phyloP scores from a whole-genome alignment of 2,329 filamentous ascomycete genomes.

The Verticillium tricorpus region DNA sequence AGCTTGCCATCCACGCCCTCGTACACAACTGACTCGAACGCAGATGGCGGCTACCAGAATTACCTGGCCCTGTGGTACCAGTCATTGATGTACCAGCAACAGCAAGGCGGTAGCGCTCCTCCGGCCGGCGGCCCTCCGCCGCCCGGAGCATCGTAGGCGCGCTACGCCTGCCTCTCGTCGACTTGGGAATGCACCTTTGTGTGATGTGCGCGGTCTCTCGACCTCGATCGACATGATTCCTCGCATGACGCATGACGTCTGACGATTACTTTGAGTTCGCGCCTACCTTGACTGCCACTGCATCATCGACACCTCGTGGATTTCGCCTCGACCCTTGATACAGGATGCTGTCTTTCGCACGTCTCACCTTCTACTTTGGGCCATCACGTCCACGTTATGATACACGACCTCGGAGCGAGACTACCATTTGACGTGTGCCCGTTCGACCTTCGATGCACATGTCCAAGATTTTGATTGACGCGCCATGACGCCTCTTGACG shows the following conservation, averaged over 20 bases:
- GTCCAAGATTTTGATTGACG: not conserved
- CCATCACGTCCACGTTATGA: not conserved
- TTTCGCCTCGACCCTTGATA: not conserved
- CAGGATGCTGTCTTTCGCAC: not conserved
- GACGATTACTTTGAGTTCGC: not conserved
- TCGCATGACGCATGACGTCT: conserved; percentile 6
- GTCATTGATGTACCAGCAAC: conserved; percentile 45
- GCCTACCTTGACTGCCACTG: not conserved
- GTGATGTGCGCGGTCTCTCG: conserved; percentile 16
- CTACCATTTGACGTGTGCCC: not conserved
- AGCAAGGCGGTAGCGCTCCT: conserved; percentile 29
- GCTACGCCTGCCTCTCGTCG: not conserved
- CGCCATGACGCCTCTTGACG: not conserved
- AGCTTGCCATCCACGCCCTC: not conserved
- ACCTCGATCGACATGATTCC: conserved; percentile 14
- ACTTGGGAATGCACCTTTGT: conserved; percentile 8
- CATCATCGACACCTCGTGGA: not conserved
- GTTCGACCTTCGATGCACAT: not conserved
- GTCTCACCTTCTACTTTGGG: not conserved
- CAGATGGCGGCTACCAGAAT: conserved; percentile 76
- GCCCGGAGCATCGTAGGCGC: conserved; percentile 9
- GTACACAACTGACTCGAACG: conserved; percentile 16
- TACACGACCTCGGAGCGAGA: not conserved
- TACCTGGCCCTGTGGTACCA: conserved; percentile 81
- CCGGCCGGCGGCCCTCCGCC: conserved; percentile 18